Evolutionary conservation across 2,329 filamentous ascomycete genomes (phyloP).

Genomic region (Exutisphaerella laricina): DNA sequence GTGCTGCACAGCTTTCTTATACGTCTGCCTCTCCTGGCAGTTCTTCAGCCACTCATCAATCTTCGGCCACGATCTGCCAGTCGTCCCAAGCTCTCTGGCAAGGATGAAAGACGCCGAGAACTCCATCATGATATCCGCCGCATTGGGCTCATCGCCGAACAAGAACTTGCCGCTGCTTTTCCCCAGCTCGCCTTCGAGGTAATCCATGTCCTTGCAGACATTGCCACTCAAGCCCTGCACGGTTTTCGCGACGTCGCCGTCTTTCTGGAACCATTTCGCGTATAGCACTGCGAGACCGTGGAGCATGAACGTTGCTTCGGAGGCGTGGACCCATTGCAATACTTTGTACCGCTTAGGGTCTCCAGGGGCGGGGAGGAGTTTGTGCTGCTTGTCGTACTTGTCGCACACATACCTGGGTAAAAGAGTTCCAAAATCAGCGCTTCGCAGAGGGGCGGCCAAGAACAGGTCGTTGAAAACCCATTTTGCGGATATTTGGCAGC

Average conservation of each 20-base stretch:
- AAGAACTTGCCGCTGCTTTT: conserved; percentile 38
- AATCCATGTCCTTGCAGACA: conserved; percentile 43
- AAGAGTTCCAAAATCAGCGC: neutral
- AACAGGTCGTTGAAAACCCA: too few species aligned
- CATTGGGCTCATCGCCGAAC: conserved; percentile 39
- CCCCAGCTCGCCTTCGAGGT: conserved; percentile 40
- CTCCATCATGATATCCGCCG: conserved; percentile 44
- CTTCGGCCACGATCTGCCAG: conserved; percentile 32
- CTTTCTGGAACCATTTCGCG: conserved; percentile 39
- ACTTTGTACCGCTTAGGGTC: conserved; percentile 34
- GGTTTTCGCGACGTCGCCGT: conserved; percentile 33
- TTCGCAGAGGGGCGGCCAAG: too few species aligned
- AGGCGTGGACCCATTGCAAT: conserved; percentile 43
- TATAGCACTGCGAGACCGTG: conserved; percentile 44
- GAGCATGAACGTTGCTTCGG: conserved; percentile 44
- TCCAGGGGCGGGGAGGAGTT: conserved; percentile 36
- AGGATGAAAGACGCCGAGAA: conserved; percentile 41
- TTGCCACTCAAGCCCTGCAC: conserved; percentile 39
- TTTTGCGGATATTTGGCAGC: too few species aligned
- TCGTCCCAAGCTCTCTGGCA: conserved; percentile 34
- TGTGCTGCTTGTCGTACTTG: conserved; percentile 39
- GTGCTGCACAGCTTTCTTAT: conserved; percentile 39
- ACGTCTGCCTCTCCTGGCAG: conserved; percentile 35
- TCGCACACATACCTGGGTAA: conserved; percentile 45
- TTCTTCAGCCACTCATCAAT: conserved; percentile 35